phyloP scores from a whole-genome alignment of 169 alveolate species.

The Eimeria sp. region DNA sequence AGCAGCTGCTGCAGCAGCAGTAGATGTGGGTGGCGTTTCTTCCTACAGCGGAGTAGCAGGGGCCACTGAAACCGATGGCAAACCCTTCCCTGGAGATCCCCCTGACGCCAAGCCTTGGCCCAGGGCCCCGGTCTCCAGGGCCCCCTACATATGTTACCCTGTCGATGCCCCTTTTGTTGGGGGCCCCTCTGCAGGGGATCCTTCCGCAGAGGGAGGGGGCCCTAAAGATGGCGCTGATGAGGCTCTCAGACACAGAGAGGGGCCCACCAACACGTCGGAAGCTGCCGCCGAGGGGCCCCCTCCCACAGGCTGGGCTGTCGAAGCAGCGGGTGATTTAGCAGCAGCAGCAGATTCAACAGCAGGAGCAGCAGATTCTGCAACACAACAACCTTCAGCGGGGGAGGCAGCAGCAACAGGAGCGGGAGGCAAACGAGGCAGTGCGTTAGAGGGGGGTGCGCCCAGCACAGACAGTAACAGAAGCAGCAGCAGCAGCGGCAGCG shows the following conservation, averaged over 20 bases:
- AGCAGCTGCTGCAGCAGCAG: slow-evolving; percentile 50
- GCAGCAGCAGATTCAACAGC: no score
- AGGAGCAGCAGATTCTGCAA: no score
- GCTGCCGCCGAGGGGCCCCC: slow-evolving; percentile 13
- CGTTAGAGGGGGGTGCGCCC: neutral
- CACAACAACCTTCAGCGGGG: neutral
- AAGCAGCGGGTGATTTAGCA: neutral
- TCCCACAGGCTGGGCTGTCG: neutral
- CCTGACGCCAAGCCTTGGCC: slow-evolving; percentile 53
- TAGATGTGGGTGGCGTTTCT: no score
- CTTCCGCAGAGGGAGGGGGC: neutral
- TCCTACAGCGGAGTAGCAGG: neutral
- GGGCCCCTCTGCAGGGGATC: slow-evolving; percentile 12
- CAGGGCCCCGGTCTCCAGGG: slow-evolving; percentile 47
- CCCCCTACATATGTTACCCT: slow-evolving; percentile 31
- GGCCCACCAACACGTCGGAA: no score
- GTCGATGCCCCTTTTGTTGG: neutral
- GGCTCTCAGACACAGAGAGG: no score
- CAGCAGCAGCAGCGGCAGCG: slow-evolving; percentile 21
- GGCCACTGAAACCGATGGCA: neutral
- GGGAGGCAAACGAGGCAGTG: neutral
- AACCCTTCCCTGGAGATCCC: slow-evolving; percentile 6
- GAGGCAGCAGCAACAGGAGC: neutral
- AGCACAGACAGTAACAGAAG: neutral
- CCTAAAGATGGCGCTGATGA: neutral